Evolutionary conservation across 1,284 basidiomycete species (phyloP), one percentile per base, ranked within the genome.

Genomic region (Albatrellus sp.): DNA sequence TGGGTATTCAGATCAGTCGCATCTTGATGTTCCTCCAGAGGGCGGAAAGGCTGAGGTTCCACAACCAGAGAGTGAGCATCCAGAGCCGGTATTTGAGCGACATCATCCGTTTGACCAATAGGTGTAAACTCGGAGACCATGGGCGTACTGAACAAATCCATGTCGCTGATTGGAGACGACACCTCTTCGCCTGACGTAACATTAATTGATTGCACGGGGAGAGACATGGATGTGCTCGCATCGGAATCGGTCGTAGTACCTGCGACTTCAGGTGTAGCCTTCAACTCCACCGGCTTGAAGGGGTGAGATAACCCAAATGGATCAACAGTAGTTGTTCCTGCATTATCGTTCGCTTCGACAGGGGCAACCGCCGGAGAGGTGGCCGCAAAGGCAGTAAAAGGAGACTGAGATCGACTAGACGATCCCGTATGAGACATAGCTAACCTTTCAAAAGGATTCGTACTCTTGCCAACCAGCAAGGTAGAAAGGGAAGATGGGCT

Each of bases 391-490:
- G 75, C 63, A 45, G 70, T 57, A 57, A 80, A 80, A 1, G 72
- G 68, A 1, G 75, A 80, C 50, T 74, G 68, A 2, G 77, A 68
- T 36, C 72, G 70, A 37, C 67, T 68, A 1, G 67, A 60, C 29
- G 65, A 55, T 9, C 67, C 69, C 24, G 68, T 62, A 40, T 29
- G 42, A 1, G 67, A 58, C 60, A 68, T 67, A 1, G 68, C 67
- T 40, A 93, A 63, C 35, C 86, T 69, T 51, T 92, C 93, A 57
- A 98, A 98, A 0, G 94, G 94, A 60, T 98, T 98, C 55, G 82
- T 94, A 55, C 88, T 92, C 63, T 86, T 83, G 37, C 69, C 32
- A 57, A 57, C 19, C 56, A 66, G 50, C 59, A 62, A 9, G 31
- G 50, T 55, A 70, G 48, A 54, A 52, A 62, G 55, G 54, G 45